phyloP scores from a whole-genome alignment of 257 asterid species.

The Capsicum chinense region DNA sequence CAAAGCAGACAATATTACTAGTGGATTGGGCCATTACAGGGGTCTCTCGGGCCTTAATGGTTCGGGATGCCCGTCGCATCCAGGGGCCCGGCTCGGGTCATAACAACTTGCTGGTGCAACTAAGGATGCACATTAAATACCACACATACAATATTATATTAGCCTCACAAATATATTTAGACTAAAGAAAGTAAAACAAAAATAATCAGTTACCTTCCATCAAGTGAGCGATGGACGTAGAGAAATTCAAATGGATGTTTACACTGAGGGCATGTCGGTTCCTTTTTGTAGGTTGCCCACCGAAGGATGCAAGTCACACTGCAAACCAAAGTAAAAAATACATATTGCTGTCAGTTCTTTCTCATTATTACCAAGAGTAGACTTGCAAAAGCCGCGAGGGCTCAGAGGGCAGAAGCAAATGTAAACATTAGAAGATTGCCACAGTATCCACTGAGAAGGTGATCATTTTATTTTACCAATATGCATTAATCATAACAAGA shows the following conservation, averaged over 20 bases:
- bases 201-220: conserved; percentile 70
- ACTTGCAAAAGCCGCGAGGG: neutral
- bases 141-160: neutral
- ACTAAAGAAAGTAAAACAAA: conserved; percentile 4
- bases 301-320: conserved; percentile 87
- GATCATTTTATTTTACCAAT: neutral
- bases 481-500: neutral
- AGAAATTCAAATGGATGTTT: conserved; percentile 79
- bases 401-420: neutral
- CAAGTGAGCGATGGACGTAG: conserved; percentile 81
- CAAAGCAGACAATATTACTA: no score
- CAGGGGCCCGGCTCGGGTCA: no score
- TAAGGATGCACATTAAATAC: neutral
- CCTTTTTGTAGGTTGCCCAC: conserved; percentile 87
- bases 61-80: no score
- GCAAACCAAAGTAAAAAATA: conserved; percentile 33
- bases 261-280: conserved; percentile 90
- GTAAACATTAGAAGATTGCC: neutral
- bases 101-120: neutral
- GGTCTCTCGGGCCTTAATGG: no score
- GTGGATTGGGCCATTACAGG: no score
- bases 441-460: neutral
- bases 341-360: neutral
- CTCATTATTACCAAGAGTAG: neutral
- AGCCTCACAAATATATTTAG: neutral